Evolutionary conservation across 805 yeast genomes (phyloP).

Genomic region (Candida coquimbonensis): DNA sequence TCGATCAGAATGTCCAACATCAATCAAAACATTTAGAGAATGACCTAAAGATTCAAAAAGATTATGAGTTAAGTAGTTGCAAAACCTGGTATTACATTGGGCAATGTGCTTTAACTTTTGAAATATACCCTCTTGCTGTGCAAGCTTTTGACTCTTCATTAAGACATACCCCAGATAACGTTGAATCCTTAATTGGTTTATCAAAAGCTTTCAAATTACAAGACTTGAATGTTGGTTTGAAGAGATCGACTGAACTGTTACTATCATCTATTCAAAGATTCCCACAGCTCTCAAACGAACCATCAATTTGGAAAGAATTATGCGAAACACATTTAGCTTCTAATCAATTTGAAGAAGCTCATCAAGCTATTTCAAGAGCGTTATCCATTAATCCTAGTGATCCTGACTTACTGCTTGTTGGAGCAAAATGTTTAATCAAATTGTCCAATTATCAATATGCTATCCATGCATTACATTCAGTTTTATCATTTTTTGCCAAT

Average conservation of each 20-base stretch:
- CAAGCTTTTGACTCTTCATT: conserved; percentile 19
- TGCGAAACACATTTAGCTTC: conserved; percentile 43
- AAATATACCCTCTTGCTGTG: conserved; percentile 13
- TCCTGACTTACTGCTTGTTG: conserved; percentile 39
- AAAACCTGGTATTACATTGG: conserved; percentile 20
- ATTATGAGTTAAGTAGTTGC: conserved; percentile 11
- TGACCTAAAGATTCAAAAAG: conserved; percentile 3
- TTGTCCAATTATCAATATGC: conserved; percentile 40
- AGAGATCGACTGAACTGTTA: conserved; percentile 17
- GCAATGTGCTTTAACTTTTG: conserved; percentile 17
- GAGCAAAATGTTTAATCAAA: conserved; percentile 42
- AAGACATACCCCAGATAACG: conserved; percentile 18
- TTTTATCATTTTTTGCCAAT: conserved; percentile 32
- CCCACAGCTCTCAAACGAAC: conserved; percentile 33
- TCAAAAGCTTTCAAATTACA: conserved; percentile 12
- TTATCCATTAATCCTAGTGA: conserved; percentile 32
- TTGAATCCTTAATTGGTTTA: conserved; percentile 14
- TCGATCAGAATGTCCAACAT: background rate
- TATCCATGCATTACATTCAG: conserved; percentile 37
- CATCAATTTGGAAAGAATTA: conserved; percentile 40
- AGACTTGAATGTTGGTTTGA: conserved; percentile 8
- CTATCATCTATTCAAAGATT: conserved; percentile 19
- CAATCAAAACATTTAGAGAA: conserved; percentile 1
- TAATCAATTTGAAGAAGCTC: conserved; percentile 46
- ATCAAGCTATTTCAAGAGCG: conserved; percentile 38